These are phyloP conservation scores for Nitzschia sp. DNA, from an alignment of 108 stramenopile genomes.

Conservation along the genomic window DNA sequence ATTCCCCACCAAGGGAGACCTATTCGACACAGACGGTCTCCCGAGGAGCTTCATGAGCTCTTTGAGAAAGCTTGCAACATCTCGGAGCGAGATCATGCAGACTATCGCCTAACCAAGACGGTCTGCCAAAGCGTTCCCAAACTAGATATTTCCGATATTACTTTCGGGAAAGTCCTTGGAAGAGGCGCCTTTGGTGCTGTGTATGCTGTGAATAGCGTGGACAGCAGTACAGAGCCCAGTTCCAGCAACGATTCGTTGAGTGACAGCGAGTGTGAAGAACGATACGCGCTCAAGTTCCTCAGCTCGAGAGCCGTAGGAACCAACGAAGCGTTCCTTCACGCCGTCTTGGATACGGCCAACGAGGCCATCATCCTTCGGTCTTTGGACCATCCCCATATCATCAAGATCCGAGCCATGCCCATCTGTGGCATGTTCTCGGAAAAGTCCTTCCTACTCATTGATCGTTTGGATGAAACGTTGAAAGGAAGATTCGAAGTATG, in stretches of 20 bases:
- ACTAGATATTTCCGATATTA: slow-evolving; percentile 31
- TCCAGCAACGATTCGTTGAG: not conserved
- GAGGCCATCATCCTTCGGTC: slow-evolving; percentile 32
- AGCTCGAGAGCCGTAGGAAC: not conserved
- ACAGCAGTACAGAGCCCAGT: too few species aligned
- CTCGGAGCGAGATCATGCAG: too few species aligned
- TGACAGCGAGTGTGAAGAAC: not conserved
- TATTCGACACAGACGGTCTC: too few species aligned
- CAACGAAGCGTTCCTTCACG: slow-evolving; percentile 1
- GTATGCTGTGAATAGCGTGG: slow-evolving; percentile 35
- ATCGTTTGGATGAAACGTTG: slow-evolving; percentile 11
- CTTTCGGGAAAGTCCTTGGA: slow-evolving; percentile 51
- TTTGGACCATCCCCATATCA: slow-evolving; percentile 39
- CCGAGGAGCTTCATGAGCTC: too few species aligned
- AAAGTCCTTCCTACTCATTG: slow-evolving; percentile 13
- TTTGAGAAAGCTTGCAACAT: too few species aligned
- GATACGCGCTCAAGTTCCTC: not conserved
- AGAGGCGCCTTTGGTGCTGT: slow-evolving; percentile 69
- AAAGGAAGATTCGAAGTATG: slow-evolving; percentile 12
- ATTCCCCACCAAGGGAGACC: too few species aligned
- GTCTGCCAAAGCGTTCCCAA: slow-evolving; percentile 11
- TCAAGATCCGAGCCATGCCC: slow-evolving; percentile 28
- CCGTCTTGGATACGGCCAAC: slow-evolving; percentile 21
- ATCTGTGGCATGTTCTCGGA: not conserved
- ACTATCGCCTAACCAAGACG: too few species aligned